These are phyloP conservation scores for Xerocomellus chrysenteron DNA, from an alignment of 768 basidiomycete species.

Conservation along the genomic window DNA sequence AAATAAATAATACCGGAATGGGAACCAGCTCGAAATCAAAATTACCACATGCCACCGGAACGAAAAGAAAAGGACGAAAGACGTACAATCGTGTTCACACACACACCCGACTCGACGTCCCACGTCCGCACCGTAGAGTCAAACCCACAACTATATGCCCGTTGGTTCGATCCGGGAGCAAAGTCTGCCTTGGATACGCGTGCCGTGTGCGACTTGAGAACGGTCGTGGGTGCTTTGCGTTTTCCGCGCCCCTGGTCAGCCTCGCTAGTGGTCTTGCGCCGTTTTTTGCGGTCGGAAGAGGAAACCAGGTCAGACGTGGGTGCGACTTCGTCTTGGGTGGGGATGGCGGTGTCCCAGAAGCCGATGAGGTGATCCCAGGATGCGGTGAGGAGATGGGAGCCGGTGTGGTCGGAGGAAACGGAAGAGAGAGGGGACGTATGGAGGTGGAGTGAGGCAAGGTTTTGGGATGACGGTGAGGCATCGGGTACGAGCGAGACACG, in stretches of 20 bases:
- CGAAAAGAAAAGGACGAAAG: neutral
- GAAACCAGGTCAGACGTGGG: neutral
- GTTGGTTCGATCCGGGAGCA: slow-evolving; percentile 33
- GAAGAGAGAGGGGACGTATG: slow-evolving; percentile 83
- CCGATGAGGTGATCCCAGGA: slow-evolving; percentile 90
- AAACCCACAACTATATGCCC: slow-evolving; percentile 78
- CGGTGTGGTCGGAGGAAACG: slow-evolving; percentile 52
- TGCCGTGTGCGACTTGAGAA: slow-evolving; percentile 82
- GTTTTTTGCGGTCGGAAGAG: slow-evolving; percentile 49
- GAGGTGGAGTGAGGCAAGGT: slow-evolving; percentile 68
- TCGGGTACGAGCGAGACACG: slow-evolving; percentile 12
- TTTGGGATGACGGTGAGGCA: slow-evolving; percentile 1
- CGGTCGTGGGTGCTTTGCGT: slow-evolving; percentile 66
- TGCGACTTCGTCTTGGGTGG: slow-evolving; percentile 60
- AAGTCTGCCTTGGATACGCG: slow-evolving; percentile 77
- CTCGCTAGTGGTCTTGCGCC: slow-evolving; percentile 50
- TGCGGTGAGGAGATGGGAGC: slow-evolving; percentile 71
- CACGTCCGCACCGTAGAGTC: slow-evolving; percentile 89
- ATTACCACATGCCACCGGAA: neutral
- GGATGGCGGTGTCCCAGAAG: slow-evolving; percentile 69
- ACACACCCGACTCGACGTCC: slow-evolving; percentile 81
- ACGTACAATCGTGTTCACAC: slow-evolving; percentile 62
- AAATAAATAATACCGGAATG: neutral
- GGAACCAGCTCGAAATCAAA: neutral
- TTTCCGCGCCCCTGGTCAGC: slow-evolving; percentile 35